Percentiles rank a stretch among this genome's conserved stretches.
phyloP scores from a whole-genome alignment of 148 eudicot genomes.

The Rhododendron simsii region DNA sequence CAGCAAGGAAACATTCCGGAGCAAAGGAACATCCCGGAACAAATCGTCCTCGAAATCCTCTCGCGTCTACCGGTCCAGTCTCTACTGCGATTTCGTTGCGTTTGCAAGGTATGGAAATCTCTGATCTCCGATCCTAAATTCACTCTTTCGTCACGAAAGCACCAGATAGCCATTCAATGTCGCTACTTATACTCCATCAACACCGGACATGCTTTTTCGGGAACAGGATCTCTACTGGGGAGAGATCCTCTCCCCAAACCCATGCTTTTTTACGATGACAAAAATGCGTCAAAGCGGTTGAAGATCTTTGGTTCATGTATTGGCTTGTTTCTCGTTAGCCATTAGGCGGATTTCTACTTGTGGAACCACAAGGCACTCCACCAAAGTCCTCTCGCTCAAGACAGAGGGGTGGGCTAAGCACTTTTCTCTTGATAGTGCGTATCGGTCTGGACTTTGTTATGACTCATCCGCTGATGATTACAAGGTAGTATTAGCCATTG shows the following conservation, averaged over 20 bases:
- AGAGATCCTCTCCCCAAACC: not conserved
- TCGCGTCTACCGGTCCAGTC: not conserved
- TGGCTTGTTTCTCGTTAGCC: not conserved
- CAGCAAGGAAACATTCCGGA: too few species aligned
- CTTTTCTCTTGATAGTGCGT: too few species aligned
- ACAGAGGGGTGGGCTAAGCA: too few species aligned
- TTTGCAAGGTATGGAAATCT: not conserved
- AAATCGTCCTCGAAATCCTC: not conserved
- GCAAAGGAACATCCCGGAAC: not conserved
- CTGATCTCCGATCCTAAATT: not conserved
- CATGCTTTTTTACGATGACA: not conserved
- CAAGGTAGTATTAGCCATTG: not conserved
- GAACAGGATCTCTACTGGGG: not conserved
- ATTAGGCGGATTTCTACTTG: not conserved
- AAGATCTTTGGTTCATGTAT: not conserved
- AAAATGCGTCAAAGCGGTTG: not conserved
- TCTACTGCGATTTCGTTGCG: not conserved
- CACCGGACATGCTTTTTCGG: not conserved
- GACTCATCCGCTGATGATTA: not conserved
- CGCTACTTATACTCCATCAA: not conserved
- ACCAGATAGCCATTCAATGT: not conserved
- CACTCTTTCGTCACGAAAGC: not conserved
- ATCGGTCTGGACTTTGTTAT: not conserved
- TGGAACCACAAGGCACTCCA: not conserved
- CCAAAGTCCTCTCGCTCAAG: not conserved